Conservation (phyloP, 768 basidiomycete species). For the Sporobolomyces pararoseus region DNA sequence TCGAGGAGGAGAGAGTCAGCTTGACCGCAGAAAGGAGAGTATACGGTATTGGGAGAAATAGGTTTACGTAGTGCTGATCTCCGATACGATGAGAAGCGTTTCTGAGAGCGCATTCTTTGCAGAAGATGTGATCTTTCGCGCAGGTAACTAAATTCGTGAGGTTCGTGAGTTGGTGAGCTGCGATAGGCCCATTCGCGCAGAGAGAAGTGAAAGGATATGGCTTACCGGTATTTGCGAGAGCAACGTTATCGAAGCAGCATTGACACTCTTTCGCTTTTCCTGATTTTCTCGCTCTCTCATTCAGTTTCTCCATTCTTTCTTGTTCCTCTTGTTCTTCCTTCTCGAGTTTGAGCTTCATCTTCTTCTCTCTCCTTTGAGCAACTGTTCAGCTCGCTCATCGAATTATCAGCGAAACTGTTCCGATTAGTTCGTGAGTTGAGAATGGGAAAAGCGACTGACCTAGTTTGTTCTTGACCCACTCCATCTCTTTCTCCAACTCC, state of each 20-base stretch:
- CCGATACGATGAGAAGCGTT: conserved; percentile 38
- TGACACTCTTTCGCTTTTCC: conserved; percentile 40
- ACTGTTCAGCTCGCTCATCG: too few relatives aligned
- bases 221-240: conserved; percentile 27
- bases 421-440: too few relatives aligned
- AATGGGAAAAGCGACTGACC: background rate
- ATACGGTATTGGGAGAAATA: background rate
- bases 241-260: conserved; percentile 43
- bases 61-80: conserved; percentile 24
- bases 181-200: too few relatives aligned
- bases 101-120: conserved; percentile 34
- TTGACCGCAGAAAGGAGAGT: background rate
- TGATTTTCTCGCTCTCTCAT: background rate
- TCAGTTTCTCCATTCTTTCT: background rate
- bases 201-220: background rate
- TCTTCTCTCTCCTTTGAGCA: background rate
- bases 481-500: conserved; percentile 22
- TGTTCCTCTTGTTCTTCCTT: background rate
- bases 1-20: background rate
- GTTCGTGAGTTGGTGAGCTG: too few relatives aligned
- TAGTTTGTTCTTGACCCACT: conserved; percentile 11
- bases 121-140: conserved; percentile 40
- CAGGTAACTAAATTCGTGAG: background rate
- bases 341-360: background rate
- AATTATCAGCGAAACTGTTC: too few relatives aligned